Conservation (phyloP, 2,329 filamentous ascomycete genomes). For the Hypoxylon sp. region DNA sequence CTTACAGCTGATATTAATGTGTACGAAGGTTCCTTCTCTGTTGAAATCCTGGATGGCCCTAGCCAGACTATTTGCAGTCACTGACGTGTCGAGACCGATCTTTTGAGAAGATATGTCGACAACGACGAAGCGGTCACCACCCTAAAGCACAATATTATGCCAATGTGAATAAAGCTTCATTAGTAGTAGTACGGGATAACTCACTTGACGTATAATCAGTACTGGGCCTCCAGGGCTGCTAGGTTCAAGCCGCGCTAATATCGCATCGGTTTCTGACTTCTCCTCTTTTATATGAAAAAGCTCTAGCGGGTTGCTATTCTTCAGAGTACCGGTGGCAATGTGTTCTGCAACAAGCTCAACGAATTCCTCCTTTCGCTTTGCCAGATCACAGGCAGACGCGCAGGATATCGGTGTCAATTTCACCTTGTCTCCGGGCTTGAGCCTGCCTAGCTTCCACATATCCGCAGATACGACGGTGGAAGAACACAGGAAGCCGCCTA, state of each 20-base stretch:
- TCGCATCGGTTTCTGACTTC: constrained; percentile 25
- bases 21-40: constrained; percentile 23
- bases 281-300: constrained; percentile 16
- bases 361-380: constrained; percentile 39
- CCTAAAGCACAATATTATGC: constrained; percentile 16
- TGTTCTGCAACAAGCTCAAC: constrained; percentile 41
- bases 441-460: constrained; percentile 58
- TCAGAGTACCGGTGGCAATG: constrained; percentile 11
- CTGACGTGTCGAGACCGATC: constrained; percentile 34
- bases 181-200: neutral
- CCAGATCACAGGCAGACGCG: constrained; percentile 44
- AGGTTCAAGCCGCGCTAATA: constrained; percentile 38
- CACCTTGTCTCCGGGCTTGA: constrained; percentile 55
- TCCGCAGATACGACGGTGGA: constrained; percentile 54
- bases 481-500: constrained; percentile 57
- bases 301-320: neutral
- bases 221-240: constrained; percentile 39
- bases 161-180: neutral
- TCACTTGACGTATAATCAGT: constrained; percentile 33
- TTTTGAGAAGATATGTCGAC: constrained; percentile 33
- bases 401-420: constrained; percentile 46
- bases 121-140: constrained; percentile 38
- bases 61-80: constrained; percentile 27
- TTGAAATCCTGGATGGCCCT: constrained; percentile 15
- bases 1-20: constrained; percentile 36